Evolutionary conservation across 208 protist genomes (phyloP), one percentile per base, ranked within the genome.

Genomic region (Trypanosoma cruzi): DNA sequence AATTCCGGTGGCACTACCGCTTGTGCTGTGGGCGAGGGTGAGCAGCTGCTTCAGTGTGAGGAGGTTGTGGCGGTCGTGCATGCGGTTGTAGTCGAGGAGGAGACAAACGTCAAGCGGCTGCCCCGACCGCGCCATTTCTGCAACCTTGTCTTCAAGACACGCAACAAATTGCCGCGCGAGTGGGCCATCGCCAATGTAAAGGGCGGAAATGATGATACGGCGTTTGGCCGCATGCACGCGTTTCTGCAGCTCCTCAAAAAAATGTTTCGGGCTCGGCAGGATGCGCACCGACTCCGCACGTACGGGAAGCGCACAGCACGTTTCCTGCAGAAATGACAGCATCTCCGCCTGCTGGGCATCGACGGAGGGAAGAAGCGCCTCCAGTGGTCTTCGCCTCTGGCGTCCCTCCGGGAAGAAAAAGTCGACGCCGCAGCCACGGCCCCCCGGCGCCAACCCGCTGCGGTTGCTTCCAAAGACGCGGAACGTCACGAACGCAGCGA

Each of bases 121-220:
- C 26, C 61, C 68, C 5, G 32, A n/a, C 6, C 63, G 56, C 2
- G 58, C 66, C 0, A 72, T 67, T 67, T 80, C 78, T 50, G 62
- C 58, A 8, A 88, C 80, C 48, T 82, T 78, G 32, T 88, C 63
- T 62, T 86, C 77, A 42, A 94, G 44, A 53, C 75, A 83, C 20
- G 49, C 72, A 7, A 93, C 72, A 29, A 97, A 80, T 26, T 75
- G 62, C 34, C 50, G 29, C 2, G 86, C 85, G 22, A 90, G 83
- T 50, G 76, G 76, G 18, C 88, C 88, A 34, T 89, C 84, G 50
- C 92, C 89, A n/a, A 97, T 75, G 79, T 97, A 97, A 0, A 97
- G 78, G 8, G 88, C 88, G 5, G 85, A 91, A 22, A 97, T 80
- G 24, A 92, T 68, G 32, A 97, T 85, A 44, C 80, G 79, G 49